A percentile compares a stretch with the other conserved stretches of the same genome.
Conservation (phyloP, 2,329 filamentous ascomycete genomes). For the Pyrenophora tritici-repentis region DNA sequence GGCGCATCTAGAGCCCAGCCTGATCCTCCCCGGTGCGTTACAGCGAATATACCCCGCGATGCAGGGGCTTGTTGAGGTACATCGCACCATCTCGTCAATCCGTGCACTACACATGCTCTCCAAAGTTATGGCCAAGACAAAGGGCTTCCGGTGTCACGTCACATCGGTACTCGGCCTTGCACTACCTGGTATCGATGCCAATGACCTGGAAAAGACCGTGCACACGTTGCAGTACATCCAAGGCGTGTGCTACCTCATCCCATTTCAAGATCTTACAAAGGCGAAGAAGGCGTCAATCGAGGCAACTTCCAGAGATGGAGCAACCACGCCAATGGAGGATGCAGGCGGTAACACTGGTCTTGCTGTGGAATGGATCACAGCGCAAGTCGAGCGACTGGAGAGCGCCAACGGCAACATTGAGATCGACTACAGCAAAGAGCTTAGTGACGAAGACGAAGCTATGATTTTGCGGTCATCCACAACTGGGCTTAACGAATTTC, state of each 20-base stretch:
- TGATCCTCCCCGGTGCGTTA: conserved; percentile 89
- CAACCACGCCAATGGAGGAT: conserved; percentile 42
- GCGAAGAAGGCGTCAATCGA: conserved; percentile 45
- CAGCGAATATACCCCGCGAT: conserved; percentile 97
- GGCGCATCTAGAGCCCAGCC: conserved; percentile 85
- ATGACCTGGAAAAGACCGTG: conserved; percentile 94
- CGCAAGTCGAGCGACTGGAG: conserved; percentile 93
- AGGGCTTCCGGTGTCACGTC: conserved; percentile 95
- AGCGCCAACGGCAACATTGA: conserved; percentile 81
- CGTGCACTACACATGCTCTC: conserved; percentile 90
- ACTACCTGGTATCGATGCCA: conserved; percentile 94
- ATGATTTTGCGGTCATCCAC: conserved; percentile 91
- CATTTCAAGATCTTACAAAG: conserved; percentile 80
- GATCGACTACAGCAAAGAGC: conserved; percentile 80
- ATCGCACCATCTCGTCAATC: conserved; percentile 91
- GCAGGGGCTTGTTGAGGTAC: conserved; percentile 95
- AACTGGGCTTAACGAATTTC: conserved; percentile 89
- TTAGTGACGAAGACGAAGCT: conserved; percentile 85
- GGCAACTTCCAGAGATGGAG: conserved; percentile 26
- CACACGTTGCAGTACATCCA: conserved; percentile 95
- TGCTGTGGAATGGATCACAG: conserved; percentile 91
- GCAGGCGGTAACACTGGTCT: conserved; percentile 55
- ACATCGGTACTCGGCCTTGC: conserved; percentile 92
- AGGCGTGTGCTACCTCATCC: conserved; percentile 93
- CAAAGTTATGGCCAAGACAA: conserved; percentile 86